phyloP scores from a whole-genome alignment of 306 rosid species.

The Quercus parvula region DNA sequence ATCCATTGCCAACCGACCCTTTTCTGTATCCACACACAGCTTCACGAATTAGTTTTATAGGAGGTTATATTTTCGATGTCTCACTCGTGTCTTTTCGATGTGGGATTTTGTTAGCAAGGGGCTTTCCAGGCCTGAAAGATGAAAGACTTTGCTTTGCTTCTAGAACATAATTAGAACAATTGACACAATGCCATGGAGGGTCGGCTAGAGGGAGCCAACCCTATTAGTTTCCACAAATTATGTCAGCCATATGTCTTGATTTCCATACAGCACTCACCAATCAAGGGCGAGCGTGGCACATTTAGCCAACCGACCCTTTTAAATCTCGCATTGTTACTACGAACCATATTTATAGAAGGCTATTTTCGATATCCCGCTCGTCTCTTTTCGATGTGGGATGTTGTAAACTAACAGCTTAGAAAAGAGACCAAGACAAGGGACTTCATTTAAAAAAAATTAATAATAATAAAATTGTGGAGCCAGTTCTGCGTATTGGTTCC shows the following conservation, averaged over 20 bases:
- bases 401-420: background rate
- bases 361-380: background rate
- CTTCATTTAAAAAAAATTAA: background rate
- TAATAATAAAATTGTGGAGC: too few species aligned
- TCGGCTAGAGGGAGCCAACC: slow-evolving; percentile 61
- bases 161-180: rapidly evolving
- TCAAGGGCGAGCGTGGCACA: slow-evolving; percentile 60
- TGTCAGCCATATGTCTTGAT: slow-evolving; percentile 94
- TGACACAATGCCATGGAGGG: slow-evolving; percentile 3
- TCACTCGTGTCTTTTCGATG: background rate
- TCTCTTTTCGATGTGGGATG: slow-evolving; percentile 19
- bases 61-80: rapidly evolving
- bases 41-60: background rate
- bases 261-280: slow-evolving; percentile 75
- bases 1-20: slow-evolving; percentile 86
- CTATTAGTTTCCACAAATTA: slow-evolving; percentile 48
- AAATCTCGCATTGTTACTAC: rapidly evolving
- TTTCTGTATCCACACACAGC: rapidly evolving
- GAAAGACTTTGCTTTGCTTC: rapidly evolving
- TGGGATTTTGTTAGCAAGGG: background rate
- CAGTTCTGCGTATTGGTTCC: too few species aligned
- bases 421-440: background rate
- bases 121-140: rapidly evolving
- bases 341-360: background rate
- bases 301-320: slow-evolving; percentile 92